phyloP scores from a whole-genome alignment of 2,329 filamentous ascomycete genomes.

The Aspergillus texensis region DNA sequence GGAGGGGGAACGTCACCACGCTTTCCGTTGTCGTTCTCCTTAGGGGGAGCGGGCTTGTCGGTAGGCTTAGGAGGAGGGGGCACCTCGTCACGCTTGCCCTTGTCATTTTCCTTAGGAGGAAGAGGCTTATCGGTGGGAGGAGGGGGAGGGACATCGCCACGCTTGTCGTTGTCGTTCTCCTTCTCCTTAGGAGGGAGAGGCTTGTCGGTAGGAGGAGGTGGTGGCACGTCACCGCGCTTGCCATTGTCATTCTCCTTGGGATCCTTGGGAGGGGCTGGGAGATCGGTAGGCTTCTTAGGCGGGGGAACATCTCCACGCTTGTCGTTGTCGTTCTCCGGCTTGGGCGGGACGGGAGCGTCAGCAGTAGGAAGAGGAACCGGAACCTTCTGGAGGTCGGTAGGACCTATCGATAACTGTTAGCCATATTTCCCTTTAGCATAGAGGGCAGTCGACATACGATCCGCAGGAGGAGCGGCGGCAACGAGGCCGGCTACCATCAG shows the following conservation, averaged over 20 bases:
- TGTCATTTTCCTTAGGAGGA: not conserved
- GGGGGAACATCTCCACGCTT: not conserved
- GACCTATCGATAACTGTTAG: not conserved
- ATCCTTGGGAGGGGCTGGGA: not conserved
- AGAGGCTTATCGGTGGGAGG: not conserved
- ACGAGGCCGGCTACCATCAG: conserved; percentile 7
- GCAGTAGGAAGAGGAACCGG: not conserved
- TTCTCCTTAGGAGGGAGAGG: not conserved
- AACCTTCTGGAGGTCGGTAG: not conserved
- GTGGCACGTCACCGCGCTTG: not conserved
- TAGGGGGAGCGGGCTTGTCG: not conserved
- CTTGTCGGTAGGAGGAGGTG: not conserved
- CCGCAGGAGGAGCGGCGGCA: conserved; percentile 7
- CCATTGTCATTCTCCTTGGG: not conserved
- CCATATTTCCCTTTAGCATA: not conserved
- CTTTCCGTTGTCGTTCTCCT: conserved; percentile 1
- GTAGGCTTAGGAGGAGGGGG: not conserved
- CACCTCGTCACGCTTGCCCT: not conserved
- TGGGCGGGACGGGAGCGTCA: not conserved
- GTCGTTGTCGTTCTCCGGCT: not conserved
- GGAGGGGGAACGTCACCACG: not conserved
- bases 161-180: not conserved
- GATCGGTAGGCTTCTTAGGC: not conserved
- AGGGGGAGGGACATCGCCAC: not conserved
- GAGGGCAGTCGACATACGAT: not conserved